Evolutionary conservation across 371 early-diverging fungal genomes (phyloP).

Genomic region (Circinella minor): DNA sequence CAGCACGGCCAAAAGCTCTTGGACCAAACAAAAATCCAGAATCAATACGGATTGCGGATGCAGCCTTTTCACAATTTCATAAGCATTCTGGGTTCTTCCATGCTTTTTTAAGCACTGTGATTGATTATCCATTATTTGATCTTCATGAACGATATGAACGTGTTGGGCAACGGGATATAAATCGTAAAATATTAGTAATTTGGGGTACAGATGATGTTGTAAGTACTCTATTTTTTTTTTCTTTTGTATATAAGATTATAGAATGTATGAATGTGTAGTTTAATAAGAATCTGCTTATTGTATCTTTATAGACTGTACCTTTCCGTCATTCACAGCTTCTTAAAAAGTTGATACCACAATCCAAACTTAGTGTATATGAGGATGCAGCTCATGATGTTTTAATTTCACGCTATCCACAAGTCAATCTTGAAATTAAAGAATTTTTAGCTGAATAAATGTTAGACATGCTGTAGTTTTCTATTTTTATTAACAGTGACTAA

Average conservation of each 20-base stretch:
- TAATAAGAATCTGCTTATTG: neutral
- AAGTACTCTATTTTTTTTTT: slow-evolving; percentile 11
- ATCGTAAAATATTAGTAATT: slow-evolving; percentile 33
- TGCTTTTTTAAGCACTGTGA: slow-evolving; percentile 45
- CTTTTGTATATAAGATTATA: neutral
- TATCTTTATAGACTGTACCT: slow-evolving; percentile 40
- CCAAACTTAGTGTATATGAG: slow-evolving; percentile 28
- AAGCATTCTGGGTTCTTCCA: slow-evolving; percentile 54
- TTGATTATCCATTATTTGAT: slow-evolving; percentile 44
- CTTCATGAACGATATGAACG: slow-evolving; percentile 34
- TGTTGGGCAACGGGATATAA: slow-evolving; percentile 31
- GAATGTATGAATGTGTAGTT: neutral
- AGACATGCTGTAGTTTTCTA: too few species aligned
- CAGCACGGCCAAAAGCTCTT: neutral
- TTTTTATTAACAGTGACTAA: too few species aligned
- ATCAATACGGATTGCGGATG: slow-evolving; percentile 11
- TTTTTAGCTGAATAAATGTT: slow-evolving; percentile 5
- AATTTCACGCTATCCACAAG: slow-evolving; percentile 12
- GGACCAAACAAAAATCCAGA: slow-evolving; percentile 13
- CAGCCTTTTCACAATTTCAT: slow-evolving; percentile 38
- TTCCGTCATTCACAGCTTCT: slow-evolving; percentile 27
- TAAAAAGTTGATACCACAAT: slow-evolving; percentile 30
- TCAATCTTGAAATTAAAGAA: slow-evolving; percentile 14
- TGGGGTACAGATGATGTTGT: slow-evolving; percentile 57
- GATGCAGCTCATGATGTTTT: slow-evolving; percentile 46